These are phyloP conservation scores for Eimeria tenella DNA, from an alignment of 169 alveolate genomes.

Conservation along the genomic window DNA sequence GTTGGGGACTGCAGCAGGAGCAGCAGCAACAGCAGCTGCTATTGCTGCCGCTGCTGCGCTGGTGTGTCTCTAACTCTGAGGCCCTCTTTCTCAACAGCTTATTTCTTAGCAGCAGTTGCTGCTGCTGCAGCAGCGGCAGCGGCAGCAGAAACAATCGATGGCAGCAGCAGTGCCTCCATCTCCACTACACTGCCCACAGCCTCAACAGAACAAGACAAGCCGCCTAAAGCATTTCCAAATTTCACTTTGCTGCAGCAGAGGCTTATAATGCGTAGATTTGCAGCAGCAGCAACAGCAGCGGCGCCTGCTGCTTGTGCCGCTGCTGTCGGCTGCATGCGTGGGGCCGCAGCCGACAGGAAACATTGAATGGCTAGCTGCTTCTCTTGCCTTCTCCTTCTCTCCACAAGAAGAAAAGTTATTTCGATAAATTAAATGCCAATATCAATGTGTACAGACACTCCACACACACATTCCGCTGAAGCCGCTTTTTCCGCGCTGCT, in stretches of 20 bases:
- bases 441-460: too few species aligned
- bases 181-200: not conserved
- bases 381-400: not conserved
- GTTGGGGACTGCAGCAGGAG: not conserved
- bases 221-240: not conserved
- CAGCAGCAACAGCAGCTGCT: not conserved
- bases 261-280: not conserved
- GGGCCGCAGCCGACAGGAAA: constrained; percentile 32
- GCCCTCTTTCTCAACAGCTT: too few species aligned
- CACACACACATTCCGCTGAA: too few species aligned
- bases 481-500: too few species aligned
- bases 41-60: too few species aligned
- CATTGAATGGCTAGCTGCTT: not conserved
- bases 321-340: constrained; percentile 10
- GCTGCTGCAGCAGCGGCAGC: constrained; percentile 1
- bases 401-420: not conserved
- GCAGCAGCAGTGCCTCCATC: not conserved
- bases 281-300: not conserved
- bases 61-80: too few species aligned
- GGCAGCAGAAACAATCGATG: not conserved
- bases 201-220: not conserved
- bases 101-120: not conserved
- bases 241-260: not conserved
- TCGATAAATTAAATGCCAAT: too few species aligned
- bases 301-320: not conserved